phyloP scores from a whole-genome alignment of 2,329 filamentous ascomycete species.

The Colletotrichum falcatum region DNA sequence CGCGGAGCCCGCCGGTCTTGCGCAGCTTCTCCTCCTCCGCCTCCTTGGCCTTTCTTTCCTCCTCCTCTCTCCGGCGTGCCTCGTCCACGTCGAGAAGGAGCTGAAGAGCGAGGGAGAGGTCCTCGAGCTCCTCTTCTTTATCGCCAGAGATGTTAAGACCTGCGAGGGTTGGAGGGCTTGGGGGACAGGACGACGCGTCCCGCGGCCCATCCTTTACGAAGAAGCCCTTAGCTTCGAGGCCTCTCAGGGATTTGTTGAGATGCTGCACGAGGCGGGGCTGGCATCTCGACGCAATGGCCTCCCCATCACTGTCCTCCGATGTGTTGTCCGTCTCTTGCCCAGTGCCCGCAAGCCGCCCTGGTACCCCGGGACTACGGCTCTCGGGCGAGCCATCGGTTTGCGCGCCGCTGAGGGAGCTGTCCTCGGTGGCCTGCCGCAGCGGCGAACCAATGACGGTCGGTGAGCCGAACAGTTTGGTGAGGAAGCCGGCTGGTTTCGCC shows the following conservation, averaged over 20 bases:
- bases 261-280: slow-evolving; percentile 18
- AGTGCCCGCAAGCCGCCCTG: neutral
- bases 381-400: slow-evolving; percentile 26
- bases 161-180: slow-evolving; percentile 17
- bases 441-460: slow-evolving; percentile 5
- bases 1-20: slow-evolving; percentile 38
- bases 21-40: slow-evolving; percentile 24
- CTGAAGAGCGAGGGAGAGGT: slow-evolving; percentile 35
- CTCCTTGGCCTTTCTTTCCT: slow-evolving; percentile 24
- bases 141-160: slow-evolving; percentile 38
- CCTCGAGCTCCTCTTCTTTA: slow-evolving; percentile 39
- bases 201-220: slow-evolving; percentile 1
- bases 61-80: slow-evolving; percentile 34
- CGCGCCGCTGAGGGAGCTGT: slow-evolving; percentile 10
- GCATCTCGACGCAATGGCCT: slow-evolving; percentile 15
- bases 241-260: slow-evolving; percentile 23
- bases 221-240: slow-evolving; percentile 22
- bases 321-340: slow-evolving; percentile 17
- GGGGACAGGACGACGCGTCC: neutral
- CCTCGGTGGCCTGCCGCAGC: neutral
- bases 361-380: neutral
- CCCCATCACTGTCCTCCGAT: slow-evolving; percentile 18
- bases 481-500: slow-evolving; percentile 7
- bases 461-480: slow-evolving; percentile 25
- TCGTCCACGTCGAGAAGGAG: slow-evolving; percentile 33